phyloP scores from a whole-genome alignment of 345 rosid genomes.

The Boechera stricta region DNA sequence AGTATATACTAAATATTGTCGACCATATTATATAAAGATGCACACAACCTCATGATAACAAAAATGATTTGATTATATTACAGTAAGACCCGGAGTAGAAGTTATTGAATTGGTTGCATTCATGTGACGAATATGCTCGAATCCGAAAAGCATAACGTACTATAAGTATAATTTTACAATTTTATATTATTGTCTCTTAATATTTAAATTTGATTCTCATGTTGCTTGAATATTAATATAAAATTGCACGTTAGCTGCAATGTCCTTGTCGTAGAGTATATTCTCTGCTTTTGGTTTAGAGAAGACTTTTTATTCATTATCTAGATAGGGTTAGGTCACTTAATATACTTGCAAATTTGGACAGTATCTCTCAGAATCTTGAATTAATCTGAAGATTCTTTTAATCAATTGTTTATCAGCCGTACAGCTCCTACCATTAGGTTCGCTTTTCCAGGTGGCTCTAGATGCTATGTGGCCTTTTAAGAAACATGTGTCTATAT shows the following conservation, averaged over 20 bases:
- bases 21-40: constrained; percentile 27
- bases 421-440: constrained; percentile 14
- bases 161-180: constrained; percentile 5
- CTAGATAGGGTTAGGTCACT: constrained; percentile 38
- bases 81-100: constrained; percentile 35
- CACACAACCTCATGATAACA: constrained; percentile 38
- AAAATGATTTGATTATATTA: constrained; percentile 6
- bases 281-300: constrained; percentile 35
- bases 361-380: constrained; percentile 40
- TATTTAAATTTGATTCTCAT: constrained; percentile 23
- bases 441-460: constrained; percentile 32
- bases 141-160: constrained; percentile 32
- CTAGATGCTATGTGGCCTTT: constrained; percentile 21
- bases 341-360: constrained; percentile 28
- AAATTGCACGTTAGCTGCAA: constrained; percentile 41
- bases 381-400: constrained; percentile 37
- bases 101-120: constrained; percentile 43
- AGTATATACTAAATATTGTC: constrained; percentile 33
- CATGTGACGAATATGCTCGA: constrained; percentile 45
- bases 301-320: constrained; percentile 35
- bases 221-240: constrained; percentile 33
- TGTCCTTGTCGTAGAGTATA: constrained; percentile 43
- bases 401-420: constrained; percentile 17
- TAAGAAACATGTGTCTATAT: neutral
- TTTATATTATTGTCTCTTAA: constrained; percentile 9